Evolutionary conservation across 148 eudicot genomes (phyloP).

Genomic region (Silene latifolia): DNA sequence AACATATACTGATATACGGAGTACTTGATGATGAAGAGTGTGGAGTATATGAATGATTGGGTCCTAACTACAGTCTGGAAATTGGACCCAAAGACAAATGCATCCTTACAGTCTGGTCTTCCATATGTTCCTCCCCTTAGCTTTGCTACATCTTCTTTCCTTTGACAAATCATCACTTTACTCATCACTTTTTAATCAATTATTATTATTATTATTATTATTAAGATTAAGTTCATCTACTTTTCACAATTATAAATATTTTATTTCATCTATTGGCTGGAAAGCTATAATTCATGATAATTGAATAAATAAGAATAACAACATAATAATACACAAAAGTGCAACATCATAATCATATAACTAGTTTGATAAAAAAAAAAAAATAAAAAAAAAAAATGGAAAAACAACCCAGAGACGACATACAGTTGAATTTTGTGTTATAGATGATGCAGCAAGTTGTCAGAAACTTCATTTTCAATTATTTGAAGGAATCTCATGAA

Average conservation of each 20-base stretch:
- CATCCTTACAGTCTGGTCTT: conserved; percentile 27
- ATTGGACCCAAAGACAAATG: conserved; percentile 14
- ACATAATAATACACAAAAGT: conserved; percentile 11
- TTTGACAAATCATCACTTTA: conserved; percentile 10
- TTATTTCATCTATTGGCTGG: not conserved
- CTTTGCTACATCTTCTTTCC: conserved; percentile 18
- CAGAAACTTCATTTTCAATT: too few relatives aligned
- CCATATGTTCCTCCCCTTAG: conserved; percentile 11
- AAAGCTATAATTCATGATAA: conserved; percentile 9
- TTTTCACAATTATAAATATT: too few relatives aligned
- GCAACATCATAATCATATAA: conserved; percentile 11
- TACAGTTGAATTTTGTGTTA: not conserved
- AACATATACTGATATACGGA: too few relatives aligned
- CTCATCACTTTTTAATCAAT: too few relatives aligned
- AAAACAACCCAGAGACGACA: not conserved
- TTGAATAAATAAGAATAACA: not conserved
- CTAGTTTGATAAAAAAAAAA: not conserved
- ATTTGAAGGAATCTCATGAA: too few relatives aligned
- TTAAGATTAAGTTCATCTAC: too few relatives aligned
- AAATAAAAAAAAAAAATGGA: not conserved
- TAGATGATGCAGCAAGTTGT: not conserved
- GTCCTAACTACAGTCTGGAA: conserved; percentile 29
- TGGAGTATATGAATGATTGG: conserved; percentile 15
- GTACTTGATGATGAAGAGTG: not conserved
- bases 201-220: too few relatives aligned